Base-by-base conservation (phyloP, 2,329 filamentous ascomycete species). In the Pestalotiopsis sp. region DNA sequence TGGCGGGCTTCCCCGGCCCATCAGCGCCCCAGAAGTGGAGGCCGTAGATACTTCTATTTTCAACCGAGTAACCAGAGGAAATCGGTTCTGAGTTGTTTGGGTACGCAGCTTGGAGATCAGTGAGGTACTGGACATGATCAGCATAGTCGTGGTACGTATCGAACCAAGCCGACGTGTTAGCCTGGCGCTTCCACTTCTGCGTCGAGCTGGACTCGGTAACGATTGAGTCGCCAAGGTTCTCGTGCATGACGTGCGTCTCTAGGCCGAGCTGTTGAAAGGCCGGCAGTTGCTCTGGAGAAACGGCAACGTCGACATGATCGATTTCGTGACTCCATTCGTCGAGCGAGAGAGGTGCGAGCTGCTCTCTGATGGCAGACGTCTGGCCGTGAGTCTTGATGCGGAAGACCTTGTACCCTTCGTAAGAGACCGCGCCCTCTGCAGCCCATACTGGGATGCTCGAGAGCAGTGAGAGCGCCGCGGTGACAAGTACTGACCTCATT, bases 41-140 rank as follows among this genome's bases (percentile, higher is more conserved):
- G 14, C 90, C 92, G 23, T 87, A 87, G 36, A 94, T 92, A 67
- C 78, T 70, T 20, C 83, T 79, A 1, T 84, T 84, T 67, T 85
- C 75, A 23, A 80, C 78, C 4, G 85, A 86, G 5, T 73, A 78
- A 4, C 86, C 86, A 6, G 80, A 77, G 17, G 78, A 79, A 45
- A 87, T 79, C 52, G 86, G 79, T 72, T 86, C 83, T 12, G 86
- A 82, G 69, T 85, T 83, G 4, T 76, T 71, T 3, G 86, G 80
- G 72, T 85, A 84, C 3, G 78, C 57, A 17, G 63, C 63, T 27
- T 83, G 80, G 13, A 89, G 77, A 67, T 85, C 82, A 4, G 79
- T 77, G 72, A 86, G 80, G 73, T 83, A 89, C 49, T 79, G 73
- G 25, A 86, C 65, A 71, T 89, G 87, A 71, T 88, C 86, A 1